Evolutionary conservation across 1,284 basidiomycete genomes (phyloP).

Genomic region (Cutaneotrichosporon daszewskae): DNA sequence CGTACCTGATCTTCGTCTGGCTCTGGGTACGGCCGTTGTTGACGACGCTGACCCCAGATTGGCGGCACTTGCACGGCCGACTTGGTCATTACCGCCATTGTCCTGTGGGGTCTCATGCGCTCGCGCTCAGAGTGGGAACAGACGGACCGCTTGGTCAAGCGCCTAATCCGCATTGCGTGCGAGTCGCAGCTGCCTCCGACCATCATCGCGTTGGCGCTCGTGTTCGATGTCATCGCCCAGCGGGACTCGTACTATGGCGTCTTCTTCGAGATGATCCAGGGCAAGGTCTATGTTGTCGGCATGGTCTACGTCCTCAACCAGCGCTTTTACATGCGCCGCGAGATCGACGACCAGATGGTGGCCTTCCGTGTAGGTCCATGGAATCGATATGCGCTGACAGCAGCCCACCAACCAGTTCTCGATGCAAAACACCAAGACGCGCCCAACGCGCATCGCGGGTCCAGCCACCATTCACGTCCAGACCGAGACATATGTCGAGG

Average conservation of each 20-base stretch:
- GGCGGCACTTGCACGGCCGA: conserved; percentile 8
- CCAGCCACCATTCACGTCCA: conserved; percentile 26
- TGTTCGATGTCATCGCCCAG: conserved; percentile 24
- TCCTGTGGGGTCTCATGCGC: conserved; percentile 22
- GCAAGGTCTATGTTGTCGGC: conserved; percentile 26
- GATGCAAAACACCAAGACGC: conserved; percentile 4
- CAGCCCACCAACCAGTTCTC: conserved; percentile 14
- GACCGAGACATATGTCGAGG: conserved; percentile 29
- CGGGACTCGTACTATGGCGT: conserved; percentile 17
- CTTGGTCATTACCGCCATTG: conserved; percentile 11
- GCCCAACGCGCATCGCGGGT: no score
- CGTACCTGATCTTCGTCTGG: conserved; percentile 10
- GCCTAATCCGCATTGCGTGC: conserved; percentile 19
- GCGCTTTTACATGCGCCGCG: conserved; percentile 14
- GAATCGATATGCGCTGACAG: conserved; percentile 4
- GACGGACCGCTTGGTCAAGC: conserved; percentile 23
- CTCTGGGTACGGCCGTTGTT: conserved; percentile 2
- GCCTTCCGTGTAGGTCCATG: background rate
- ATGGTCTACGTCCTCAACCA: conserved; percentile 26
- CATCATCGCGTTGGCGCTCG: conserved; percentile 16
- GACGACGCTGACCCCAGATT: background rate
- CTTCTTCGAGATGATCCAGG: conserved; percentile 26
- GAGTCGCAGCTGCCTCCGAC: conserved; percentile 29
- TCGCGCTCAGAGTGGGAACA: conserved; percentile 27
- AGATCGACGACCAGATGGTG: conserved; percentile 8